A percentile compares a stretch with the other conserved stretches of the same genome.
Conservation (phyloP, 352 stramenopile genomes). For the Hyaloperonospora brassicae region DNA sequence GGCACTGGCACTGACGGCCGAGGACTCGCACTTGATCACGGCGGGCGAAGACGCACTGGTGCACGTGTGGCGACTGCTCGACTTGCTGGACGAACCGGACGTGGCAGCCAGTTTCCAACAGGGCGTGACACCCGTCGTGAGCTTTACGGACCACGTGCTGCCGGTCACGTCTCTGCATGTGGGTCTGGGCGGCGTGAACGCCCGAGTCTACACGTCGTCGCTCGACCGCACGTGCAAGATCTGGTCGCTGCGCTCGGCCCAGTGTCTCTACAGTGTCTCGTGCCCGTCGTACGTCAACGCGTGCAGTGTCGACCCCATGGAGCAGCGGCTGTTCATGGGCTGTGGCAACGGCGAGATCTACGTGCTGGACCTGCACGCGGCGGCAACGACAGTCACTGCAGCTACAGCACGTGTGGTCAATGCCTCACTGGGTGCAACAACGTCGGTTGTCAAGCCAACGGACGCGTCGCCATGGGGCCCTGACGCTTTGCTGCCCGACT, state of each 20-base stretch:
- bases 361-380: slow-evolving; percentile 54
- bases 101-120: slow-evolving; percentile 49
- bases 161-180: slow-evolving; percentile 66
- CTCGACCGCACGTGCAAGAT: slow-evolving; percentile 76
- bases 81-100: slow-evolving; percentile 58
- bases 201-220: slow-evolving; percentile 65
- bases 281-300: slow-evolving; percentile 64
- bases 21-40: slow-evolving; percentile 75
- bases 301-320: slow-evolving; percentile 49
- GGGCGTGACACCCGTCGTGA: slow-evolving; percentile 44
- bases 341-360: slow-evolving; percentile 70
- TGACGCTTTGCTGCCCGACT: slow-evolving; percentile 38
- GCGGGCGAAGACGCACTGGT: slow-evolving; percentile 77
- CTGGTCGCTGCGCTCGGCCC: slow-evolving; percentile 44
- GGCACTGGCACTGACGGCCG: slow-evolving; percentile 50
- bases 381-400: slow-evolving; percentile 41
- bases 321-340: slow-evolving; percentile 63
- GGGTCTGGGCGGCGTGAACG: slow-evolving; percentile 55
- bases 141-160: slow-evolving; percentile 74
- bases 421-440: slow-evolving; percentile 14
- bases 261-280: slow-evolving; percentile 60
- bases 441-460: slow-evolving; percentile 1
- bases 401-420: slow-evolving; percentile 44
- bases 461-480: slow-evolving; percentile 31
- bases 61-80: slow-evolving; percentile 67